phyloP scores from a whole-genome alignment of 2,329 filamentous ascomycete genomes.

The Aspergillus sp. region DNA sequence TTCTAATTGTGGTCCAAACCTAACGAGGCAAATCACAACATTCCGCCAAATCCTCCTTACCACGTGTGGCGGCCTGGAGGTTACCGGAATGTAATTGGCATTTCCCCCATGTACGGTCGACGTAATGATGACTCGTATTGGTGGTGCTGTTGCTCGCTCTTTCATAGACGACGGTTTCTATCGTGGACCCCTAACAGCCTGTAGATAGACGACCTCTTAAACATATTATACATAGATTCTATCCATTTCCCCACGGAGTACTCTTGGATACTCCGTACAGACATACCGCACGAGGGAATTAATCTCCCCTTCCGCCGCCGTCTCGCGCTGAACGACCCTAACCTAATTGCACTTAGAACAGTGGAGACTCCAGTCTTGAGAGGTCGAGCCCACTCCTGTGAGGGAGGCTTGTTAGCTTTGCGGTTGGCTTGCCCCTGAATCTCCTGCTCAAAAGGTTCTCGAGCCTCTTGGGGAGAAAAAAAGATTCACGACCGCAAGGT shows the following conservation, averaged over 20 bases:
- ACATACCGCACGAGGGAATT: neutral
- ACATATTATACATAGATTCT: too few relatives aligned
- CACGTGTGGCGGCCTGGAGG: neutral
- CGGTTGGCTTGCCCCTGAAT: slow-evolving; percentile 16
- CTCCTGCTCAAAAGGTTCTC: slow-evolving; percentile 13
- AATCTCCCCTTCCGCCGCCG: neutral
- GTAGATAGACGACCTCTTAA: too few relatives aligned
- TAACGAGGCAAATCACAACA: neutral
- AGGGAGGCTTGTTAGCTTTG: slow-evolving; percentile 1
- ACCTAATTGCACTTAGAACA: slow-evolving; percentile 12
- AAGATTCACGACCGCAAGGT: too few relatives aligned
- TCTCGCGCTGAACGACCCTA: slow-evolving; percentile 4
- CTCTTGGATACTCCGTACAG: too few relatives aligned
- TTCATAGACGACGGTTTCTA: neutral
- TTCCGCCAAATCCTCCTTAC: neutral
- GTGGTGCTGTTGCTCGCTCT: neutral
- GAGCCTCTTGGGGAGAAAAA: slow-evolving; percentile 2
- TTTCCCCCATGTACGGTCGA: neutral
- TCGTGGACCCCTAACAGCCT: too few relatives aligned
- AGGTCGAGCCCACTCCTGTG: slow-evolving; percentile 9
- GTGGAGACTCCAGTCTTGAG: slow-evolving; percentile 9
- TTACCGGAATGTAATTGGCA: neutral
- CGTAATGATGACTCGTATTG: neutral
- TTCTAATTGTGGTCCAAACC: too few relatives aligned
- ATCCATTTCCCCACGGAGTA: too few relatives aligned